Conservation (phyloP, 306 rosid genomes). For the Trifolium repens region DNA sequence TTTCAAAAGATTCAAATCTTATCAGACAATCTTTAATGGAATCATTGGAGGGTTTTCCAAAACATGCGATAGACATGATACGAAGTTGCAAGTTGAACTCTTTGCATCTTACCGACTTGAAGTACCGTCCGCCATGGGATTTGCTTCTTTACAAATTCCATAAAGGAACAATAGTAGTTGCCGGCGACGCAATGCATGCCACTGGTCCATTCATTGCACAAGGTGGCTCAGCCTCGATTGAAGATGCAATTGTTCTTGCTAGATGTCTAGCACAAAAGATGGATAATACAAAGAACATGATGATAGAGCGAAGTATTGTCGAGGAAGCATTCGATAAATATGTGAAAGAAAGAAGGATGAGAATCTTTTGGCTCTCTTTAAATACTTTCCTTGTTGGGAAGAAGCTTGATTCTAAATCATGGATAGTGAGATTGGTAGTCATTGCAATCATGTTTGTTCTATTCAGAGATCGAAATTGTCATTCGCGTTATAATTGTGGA, state of each 20-base stretch:
- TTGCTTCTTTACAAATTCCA: conserved; percentile 41
- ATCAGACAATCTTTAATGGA: conserved; percentile 46
- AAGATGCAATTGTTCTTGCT: conserved; percentile 64
- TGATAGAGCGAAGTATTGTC: not conserved
- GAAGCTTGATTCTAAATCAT: conserved; percentile 38
- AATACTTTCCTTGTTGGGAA: conserved; percentile 53
- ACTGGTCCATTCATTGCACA: conserved; percentile 72
- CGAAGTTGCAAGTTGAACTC: conserved; percentile 33
- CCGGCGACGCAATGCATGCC: conserved; percentile 77
- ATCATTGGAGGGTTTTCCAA: conserved; percentile 47
- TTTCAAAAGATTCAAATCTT: conserved; percentile 43
- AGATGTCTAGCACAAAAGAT: conserved; percentile 48
- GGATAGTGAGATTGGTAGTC: conserved; percentile 23
- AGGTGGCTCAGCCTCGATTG: conserved; percentile 62
- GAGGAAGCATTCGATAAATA: conserved; percentile 55
- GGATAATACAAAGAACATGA: not conserved
- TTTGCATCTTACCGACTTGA: conserved; percentile 50
- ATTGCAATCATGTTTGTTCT: conserved; percentile 16
- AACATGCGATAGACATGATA: conserved; percentile 46
- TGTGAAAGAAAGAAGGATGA: conserved; percentile 59
- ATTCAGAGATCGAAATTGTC: conserved; percentile 42
- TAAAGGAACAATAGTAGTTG: conserved; percentile 53
- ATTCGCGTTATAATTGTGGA: conserved; percentile 44
- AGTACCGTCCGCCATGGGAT: conserved; percentile 55
- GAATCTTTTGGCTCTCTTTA: conserved; percentile 51